phyloP scores from a whole-genome alignment of 768 basidiomycete genomes.

The Lanmaoa rubissima region DNA sequence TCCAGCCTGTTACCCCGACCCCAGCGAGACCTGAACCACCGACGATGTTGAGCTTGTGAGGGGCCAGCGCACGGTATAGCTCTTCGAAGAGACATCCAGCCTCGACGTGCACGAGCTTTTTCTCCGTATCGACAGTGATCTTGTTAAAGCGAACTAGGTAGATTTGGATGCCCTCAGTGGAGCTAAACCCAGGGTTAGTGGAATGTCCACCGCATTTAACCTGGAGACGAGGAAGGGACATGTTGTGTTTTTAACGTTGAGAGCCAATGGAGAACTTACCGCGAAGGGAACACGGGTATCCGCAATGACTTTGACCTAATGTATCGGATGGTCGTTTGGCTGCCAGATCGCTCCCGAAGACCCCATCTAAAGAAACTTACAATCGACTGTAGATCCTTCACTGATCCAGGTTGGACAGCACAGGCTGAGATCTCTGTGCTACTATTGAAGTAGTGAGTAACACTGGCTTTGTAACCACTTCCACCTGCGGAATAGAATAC shows the following conservation, averaged over 20 bases:
- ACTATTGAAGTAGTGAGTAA: slow-evolving; percentile 10
- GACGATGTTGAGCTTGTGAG: slow-evolving; percentile 15
- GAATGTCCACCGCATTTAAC: slow-evolving; percentile 36
- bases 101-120: slow-evolving; percentile 21
- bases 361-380: not conserved
- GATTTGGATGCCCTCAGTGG: slow-evolving; percentile 32
- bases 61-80: slow-evolving; percentile 22
- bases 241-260: not conserved
- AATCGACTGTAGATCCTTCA: slow-evolving; percentile 2
- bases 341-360: no score
- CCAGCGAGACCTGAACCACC: slow-evolving; percentile 23
- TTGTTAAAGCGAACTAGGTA: slow-evolving; percentile 26
- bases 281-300: slow-evolving; percentile 10
- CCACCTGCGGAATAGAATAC: slow-evolving; percentile 2
- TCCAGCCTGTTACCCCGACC: slow-evolving; percentile 34
- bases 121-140: slow-evolving; percentile 1
- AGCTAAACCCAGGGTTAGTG: slow-evolving; percentile 31
- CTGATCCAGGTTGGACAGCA: slow-evolving; percentile 14
- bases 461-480: slow-evolving; percentile 10
- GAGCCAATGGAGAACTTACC: not conserved
- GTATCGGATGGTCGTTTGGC: not conserved
- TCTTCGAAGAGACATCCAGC: slow-evolving; percentile 31
- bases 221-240: slow-evolving; percentile 8
- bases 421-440: slow-evolving; percentile 5
- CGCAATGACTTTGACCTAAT: slow-evolving; percentile 9